Evolutionary conservation across 495 filamentous ascomycete species (phyloP).

Genomic region (Niebla homalea): DNA sequence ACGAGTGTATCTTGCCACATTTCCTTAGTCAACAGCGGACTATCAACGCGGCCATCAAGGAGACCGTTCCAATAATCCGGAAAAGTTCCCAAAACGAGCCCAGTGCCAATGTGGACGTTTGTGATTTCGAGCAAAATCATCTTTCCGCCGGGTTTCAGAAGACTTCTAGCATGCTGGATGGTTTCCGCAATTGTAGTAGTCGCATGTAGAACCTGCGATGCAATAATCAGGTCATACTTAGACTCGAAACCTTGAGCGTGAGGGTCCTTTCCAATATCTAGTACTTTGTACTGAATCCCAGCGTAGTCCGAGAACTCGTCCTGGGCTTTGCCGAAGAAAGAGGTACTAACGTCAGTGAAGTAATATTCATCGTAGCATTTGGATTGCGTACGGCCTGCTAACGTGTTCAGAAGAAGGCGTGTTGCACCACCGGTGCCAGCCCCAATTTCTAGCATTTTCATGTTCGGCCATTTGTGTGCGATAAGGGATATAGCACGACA

Average conservation of each 20-base stretch:
- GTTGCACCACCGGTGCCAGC: neutral
- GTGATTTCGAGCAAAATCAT: slow-evolving; percentile 8
- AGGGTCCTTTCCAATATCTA: slow-evolving; percentile 36
- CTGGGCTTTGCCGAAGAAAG: slow-evolving; percentile 4
- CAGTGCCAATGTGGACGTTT: neutral
- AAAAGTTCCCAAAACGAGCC: neutral
- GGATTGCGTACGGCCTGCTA: too few relatives aligned
- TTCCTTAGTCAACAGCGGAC: too few relatives aligned
- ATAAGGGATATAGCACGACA: too few relatives aligned
- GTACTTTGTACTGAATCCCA: slow-evolving; percentile 21
- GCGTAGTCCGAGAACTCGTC: slow-evolving; percentile 12
- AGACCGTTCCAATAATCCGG: neutral
- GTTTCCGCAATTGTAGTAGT: slow-evolving; percentile 32
- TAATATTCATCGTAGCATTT: neutral
- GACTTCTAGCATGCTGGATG: slow-evolving; percentile 28
- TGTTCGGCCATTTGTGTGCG: too few relatives aligned
- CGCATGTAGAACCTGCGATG: slow-evolving; percentile 39
- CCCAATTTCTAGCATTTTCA: too few relatives aligned
- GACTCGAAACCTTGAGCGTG: slow-evolving; percentile 32
- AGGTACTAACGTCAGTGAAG: slow-evolving; percentile 3
- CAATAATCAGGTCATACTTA: slow-evolving; percentile 37
- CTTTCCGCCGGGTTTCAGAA: slow-evolving; percentile 26
- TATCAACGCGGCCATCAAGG: neutral
- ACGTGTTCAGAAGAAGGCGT: too few relatives aligned
- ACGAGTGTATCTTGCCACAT: too few relatives aligned